Evolutionary conservation across 2,329 filamentous ascomycete genomes (phyloP).

Genomic region (Arthrobotrys iridis): DNA sequence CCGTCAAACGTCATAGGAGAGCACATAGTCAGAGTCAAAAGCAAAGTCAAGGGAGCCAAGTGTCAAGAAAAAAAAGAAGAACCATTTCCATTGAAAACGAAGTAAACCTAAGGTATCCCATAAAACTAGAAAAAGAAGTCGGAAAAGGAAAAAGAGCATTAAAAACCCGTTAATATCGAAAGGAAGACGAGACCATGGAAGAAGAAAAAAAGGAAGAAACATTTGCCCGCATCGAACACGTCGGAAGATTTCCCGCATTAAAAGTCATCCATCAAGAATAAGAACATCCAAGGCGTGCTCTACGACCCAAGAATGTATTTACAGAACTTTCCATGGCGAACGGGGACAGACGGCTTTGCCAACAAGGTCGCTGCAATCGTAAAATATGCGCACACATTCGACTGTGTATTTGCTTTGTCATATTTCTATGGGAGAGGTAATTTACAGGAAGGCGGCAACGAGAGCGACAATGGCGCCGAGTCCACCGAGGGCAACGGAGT

Average conservation of each 20-base stretch:
- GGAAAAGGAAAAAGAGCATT: not conserved
- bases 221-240: too few relatives aligned
- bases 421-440: not conserved
- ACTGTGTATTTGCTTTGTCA: slow-evolving; percentile 13
- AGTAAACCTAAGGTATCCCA: slow-evolving; percentile 9
- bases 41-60: slow-evolving; percentile 2
- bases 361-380: slow-evolving; percentile 32
- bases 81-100: slow-evolving; percentile 6
- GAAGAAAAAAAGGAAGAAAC: not conserved
- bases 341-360: not conserved
- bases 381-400: slow-evolving; percentile 18
- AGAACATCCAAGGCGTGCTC: slow-evolving; percentile 34
- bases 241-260: too few relatives aligned
- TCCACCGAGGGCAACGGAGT: slow-evolving; percentile 44
- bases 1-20: slow-evolving; percentile 17
- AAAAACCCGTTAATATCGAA: slow-evolving; percentile 10
- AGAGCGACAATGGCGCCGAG: slow-evolving; percentile 49
- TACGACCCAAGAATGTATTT: slow-evolving; percentile 34
- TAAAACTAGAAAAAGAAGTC: not conserved
- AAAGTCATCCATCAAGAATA: too few relatives aligned
- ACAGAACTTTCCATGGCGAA: slow-evolving; percentile 6
- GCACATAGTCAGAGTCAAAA: not conserved
- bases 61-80: not conserved
- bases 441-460: slow-evolving; percentile 49
- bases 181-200: not conserved